Base-by-base conservation (phyloP, 1,284 basidiomycete species). In the Volvariella surrecta region DNA sequence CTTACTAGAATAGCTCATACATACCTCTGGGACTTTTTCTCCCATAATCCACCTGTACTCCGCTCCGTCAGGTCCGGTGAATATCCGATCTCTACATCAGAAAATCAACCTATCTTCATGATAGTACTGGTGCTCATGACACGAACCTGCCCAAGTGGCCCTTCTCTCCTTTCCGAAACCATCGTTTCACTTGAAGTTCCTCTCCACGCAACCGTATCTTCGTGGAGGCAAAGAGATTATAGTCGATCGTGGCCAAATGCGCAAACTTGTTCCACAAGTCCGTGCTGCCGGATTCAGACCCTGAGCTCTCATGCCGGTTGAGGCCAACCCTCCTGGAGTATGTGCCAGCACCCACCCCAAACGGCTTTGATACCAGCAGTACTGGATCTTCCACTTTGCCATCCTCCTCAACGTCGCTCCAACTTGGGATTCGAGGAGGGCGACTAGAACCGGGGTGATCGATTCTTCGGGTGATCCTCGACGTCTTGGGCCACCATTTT, bases 1-100 rank as follows among this genome's bases (percentile, higher is more conserved):
- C n/a, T n/a, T 4, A 39, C 3, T 3, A n/a, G n/a, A 4, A n/a
- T 21, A 37, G 18, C 18, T 10, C 18, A 48, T 24, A 21, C 28
- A 58, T 61, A 52, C 59, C 47, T 0, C n/a, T n/a, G n/a, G n/a
- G n/a, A n/a, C 54, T 50, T 3, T 41, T 49, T 10, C 31, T 44
- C 19, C 40, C 37, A 63, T 44, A 3, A 52, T 52, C 64, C 64
- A 66, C 37, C 54, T 57, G 41, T 64, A 67, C 46, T 62, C 59
- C 35, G 53, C 56, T 1, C 62, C 61, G 40, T 67, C 64, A 1
- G 51, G 55, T 0, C 52, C 62, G 16, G 50, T 58, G 43, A 65
- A 64, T 3, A 57, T 48, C 2, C 57, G 57, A 45, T 58, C 45
- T 15, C 60, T 63, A 39, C 42, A 13, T 42, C 16, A 24, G 40